Conservation (phyloP, 108 stramenopile genomes). For the Cylindrotheca fusiformis region DNA sequence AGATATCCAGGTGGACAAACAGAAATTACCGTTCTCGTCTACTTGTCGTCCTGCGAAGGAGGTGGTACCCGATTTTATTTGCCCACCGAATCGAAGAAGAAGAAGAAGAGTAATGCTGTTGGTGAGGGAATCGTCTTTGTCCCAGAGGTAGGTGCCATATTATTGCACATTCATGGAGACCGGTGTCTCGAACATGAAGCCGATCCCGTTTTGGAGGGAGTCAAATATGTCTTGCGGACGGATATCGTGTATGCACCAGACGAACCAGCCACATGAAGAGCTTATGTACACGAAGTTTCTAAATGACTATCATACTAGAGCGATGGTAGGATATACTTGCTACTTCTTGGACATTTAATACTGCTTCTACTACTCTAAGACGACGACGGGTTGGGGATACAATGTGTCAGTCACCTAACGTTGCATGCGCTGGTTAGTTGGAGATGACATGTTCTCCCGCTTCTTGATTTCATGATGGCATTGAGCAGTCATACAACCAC, state of each 20-base stretch:
- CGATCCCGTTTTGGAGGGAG: constrained; percentile 68
- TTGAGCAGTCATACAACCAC: constrained; percentile 77
- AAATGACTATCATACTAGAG: no score
- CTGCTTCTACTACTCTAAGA: no score
- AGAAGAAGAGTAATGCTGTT: not conserved
- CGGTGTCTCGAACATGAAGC: constrained; percentile 86
- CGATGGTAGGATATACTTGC: no score
- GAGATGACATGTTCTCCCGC: constrained; percentile 10
- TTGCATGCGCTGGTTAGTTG: constrained; percentile 2
- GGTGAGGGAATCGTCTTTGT: constrained; percentile 43
- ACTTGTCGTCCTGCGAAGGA: constrained; percentile 68
- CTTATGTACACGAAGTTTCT: no score
- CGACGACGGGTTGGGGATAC: no score
- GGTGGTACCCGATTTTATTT: constrained; percentile 78
- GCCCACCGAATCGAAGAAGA: constrained; percentile 22
- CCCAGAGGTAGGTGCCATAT: constrained; percentile 64
- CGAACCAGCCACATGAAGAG: no score
- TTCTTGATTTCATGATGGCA: constrained; percentile 61
- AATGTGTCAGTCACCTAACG: no score
- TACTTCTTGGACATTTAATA: no score
- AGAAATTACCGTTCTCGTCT: constrained; percentile 83
- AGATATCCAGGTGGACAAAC: constrained; percentile 44
- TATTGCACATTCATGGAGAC: constrained; percentile 85
- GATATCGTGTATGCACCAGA: constrained; percentile 65
- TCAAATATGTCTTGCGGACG: constrained; percentile 82